phyloP scores from a whole-genome alignment of 2,329 filamentous ascomycete genomes.

The Blastomyces parvus region DNA sequence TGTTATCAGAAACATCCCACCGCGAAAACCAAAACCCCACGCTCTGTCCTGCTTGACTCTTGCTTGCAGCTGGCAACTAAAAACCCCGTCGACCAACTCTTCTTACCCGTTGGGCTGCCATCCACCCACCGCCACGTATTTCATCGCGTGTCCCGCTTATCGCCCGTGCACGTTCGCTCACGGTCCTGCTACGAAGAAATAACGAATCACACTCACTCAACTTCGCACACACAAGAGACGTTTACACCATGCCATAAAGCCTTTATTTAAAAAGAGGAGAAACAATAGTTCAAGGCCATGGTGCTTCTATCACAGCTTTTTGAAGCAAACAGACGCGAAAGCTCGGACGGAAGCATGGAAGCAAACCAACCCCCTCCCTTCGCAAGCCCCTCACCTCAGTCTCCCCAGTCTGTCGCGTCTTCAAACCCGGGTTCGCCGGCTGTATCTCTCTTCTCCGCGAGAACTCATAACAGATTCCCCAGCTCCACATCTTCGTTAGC shows the following conservation, averaged over 20 bases:
- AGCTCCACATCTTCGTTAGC: slow-evolving; percentile 70
- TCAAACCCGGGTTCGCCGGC: slow-evolving; percentile 34
- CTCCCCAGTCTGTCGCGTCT: slow-evolving; percentile 26
- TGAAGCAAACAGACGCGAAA: slow-evolving; percentile 26
- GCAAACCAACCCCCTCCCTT: slow-evolving; percentile 8
- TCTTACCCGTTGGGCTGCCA: slow-evolving; percentile 5
- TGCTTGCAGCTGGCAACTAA: background rate
- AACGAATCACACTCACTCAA: background rate
- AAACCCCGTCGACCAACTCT: slow-evolving; percentile 3
- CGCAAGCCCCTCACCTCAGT: slow-evolving; percentile 18
- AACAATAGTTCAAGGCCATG: slow-evolving; percentile 20
- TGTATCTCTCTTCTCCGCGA: slow-evolving; percentile 32
- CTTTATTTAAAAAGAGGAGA: background rate
- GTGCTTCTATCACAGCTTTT: slow-evolving; percentile 28
- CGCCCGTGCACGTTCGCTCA: background rate
- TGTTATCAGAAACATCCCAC: background rate
- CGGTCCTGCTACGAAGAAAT: background rate
- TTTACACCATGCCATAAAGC: slow-evolving; percentile 1
- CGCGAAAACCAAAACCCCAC: slow-evolving; percentile 1
- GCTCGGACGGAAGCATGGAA: slow-evolving; percentile 22
- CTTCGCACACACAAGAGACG: background rate
- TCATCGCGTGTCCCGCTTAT: slow-evolving; percentile 1
- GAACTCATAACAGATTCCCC: slow-evolving; percentile 32
- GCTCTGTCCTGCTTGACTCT: background rate
- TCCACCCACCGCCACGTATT: slow-evolving; percentile 12